Percentiles rank a stretch among this genome's conserved stretches.
Conservation (phyloP, 495 filamentous ascomycete species). For the Massariosphaeria phaeospora region DNA sequence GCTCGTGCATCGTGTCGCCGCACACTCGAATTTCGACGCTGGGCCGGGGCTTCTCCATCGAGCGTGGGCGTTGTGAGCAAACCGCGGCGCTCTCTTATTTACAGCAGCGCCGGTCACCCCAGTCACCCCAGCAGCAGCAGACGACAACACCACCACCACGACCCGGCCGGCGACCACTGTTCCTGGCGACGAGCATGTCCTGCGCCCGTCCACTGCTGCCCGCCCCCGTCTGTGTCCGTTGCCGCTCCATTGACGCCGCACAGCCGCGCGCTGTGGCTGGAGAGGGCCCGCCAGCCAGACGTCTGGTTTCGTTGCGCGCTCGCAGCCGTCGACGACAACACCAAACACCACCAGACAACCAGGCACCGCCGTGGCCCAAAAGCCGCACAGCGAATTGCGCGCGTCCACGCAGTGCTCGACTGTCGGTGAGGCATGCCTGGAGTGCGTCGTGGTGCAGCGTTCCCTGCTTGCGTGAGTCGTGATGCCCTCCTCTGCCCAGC, state of each 20-base stretch:
- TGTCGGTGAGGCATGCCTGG: slow-evolving; percentile 20
- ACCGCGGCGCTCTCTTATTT: neutral
- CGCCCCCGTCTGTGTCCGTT: neutral
- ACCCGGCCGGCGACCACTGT: slow-evolving; percentile 3
- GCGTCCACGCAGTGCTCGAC: slow-evolving; percentile 18
- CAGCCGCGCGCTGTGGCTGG: slow-evolving; percentile 11
- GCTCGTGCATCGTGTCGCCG: no score
- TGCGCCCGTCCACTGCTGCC: slow-evolving; percentile 14
- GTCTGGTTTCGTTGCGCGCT: no score
- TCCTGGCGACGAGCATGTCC: slow-evolving; percentile 14
- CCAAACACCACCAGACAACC: neutral
- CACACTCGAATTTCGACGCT: slow-evolving; percentile 10
- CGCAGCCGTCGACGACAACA: no score
- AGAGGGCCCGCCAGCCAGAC: slow-evolving; percentile 8
- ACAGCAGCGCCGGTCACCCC: neutral
- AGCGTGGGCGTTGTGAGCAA: no score
- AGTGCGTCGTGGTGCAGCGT: slow-evolving; percentile 6
- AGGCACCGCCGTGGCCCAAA: neutral
- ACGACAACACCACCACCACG: neutral
- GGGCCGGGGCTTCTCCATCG: neutral
- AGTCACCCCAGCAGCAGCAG: neutral
- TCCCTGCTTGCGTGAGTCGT: slow-evolving; percentile 22
- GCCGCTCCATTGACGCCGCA: neutral
- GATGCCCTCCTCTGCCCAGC: slow-evolving; percentile 21
- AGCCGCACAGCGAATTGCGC: slow-evolving; percentile 22